A percentile compares a stretch with the other conserved stretches of the same genome.
Conservation (phyloP, 805 yeast species). For the Metschnikowia lachancei region DNA sequence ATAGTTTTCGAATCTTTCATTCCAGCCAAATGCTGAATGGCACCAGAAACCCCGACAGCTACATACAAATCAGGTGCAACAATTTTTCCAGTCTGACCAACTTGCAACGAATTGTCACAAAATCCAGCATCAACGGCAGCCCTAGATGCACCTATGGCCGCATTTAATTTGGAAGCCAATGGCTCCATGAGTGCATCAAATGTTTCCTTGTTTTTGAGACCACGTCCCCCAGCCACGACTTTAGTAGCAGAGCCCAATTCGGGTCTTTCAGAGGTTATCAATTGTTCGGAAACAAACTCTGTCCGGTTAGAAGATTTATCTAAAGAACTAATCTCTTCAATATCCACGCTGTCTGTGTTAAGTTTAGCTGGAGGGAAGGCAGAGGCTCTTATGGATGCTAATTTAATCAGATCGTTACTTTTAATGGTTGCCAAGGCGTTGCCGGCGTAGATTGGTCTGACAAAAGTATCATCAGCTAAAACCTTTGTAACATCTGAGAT, state of each 20-base stretch:
- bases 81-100: constrained; percentile 97
- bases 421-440: constrained; percentile 84
- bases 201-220: constrained; percentile 83
- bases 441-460: constrained; percentile 95
- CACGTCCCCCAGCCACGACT: constrained; percentile 93
- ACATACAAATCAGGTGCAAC: constrained; percentile 94
- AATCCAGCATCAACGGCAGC: constrained; percentile 97
- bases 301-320: constrained; percentile 40
- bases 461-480: constrained; percentile 65
- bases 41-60: constrained; percentile 95
- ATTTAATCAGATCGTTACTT: constrained; percentile 59
- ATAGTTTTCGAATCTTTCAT: constrained; percentile 94
- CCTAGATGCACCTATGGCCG: constrained; percentile 96
- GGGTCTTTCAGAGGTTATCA: constrained; percentile 80
- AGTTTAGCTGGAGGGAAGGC: constrained; percentile 57
- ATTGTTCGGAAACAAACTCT: constrained; percentile 72
- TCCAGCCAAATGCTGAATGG: constrained; percentile 97
- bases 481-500: constrained; percentile 77
- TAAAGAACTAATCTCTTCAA: constrained; percentile 47
- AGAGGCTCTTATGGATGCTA: constrained; percentile 80
- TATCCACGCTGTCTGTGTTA: constrained; percentile 33
- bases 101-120: constrained; percentile 93
- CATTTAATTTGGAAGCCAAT: constrained; percentile 76
- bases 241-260: constrained; percentile 79
- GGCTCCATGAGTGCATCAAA: constrained; percentile 78